Conservation (phyloP, 352 stramenopile species). For the Phytophthora quininea region DNA sequence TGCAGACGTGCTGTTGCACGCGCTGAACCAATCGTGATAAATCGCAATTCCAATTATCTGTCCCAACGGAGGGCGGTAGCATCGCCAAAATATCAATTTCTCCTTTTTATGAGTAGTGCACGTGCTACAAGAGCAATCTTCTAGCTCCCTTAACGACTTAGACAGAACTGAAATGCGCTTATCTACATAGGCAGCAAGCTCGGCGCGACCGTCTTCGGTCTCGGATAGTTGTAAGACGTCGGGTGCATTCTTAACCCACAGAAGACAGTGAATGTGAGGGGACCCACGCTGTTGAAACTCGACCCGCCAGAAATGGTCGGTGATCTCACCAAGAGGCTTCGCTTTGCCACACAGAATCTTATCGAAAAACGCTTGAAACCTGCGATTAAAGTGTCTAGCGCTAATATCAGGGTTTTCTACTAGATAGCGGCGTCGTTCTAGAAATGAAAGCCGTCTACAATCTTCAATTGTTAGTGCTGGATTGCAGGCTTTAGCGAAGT, state of each 20-base stretch:
- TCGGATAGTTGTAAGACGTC: slow-evolving; percentile 7
- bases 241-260: slow-evolving; percentile 22
- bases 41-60: slow-evolving; percentile 8
- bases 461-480: neutral
- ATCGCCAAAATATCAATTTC: neutral
- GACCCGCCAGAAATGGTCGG: slow-evolving; percentile 24
- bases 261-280: slow-evolving; percentile 17
- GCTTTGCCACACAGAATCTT: neutral
- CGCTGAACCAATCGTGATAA: slow-evolving; percentile 1
- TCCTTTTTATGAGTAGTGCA: neutral
- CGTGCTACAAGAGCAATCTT: neutral
- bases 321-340: slow-evolving; percentile 10
- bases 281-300: slow-evolving; percentile 22
- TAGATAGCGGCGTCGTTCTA: slow-evolving; percentile 1
- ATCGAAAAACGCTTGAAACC: slow-evolving; percentile 22
- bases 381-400: slow-evolving; percentile 16
- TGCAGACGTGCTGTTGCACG: slow-evolving; percentile 14
- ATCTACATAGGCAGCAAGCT: slow-evolving; percentile 4
- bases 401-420: slow-evolving; percentile 23
- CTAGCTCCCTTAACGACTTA: neutral
- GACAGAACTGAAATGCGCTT: slow-evolving; percentile 3
- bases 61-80: neutral
- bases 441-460: neutral
- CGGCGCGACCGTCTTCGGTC: slow-evolving; percentile 1
- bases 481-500: neutral